These are phyloP conservation scores for Axilococcus clingmanii DNA, from an alignment of 139 green algal genomes.

Conservation along the genomic window DNA sequence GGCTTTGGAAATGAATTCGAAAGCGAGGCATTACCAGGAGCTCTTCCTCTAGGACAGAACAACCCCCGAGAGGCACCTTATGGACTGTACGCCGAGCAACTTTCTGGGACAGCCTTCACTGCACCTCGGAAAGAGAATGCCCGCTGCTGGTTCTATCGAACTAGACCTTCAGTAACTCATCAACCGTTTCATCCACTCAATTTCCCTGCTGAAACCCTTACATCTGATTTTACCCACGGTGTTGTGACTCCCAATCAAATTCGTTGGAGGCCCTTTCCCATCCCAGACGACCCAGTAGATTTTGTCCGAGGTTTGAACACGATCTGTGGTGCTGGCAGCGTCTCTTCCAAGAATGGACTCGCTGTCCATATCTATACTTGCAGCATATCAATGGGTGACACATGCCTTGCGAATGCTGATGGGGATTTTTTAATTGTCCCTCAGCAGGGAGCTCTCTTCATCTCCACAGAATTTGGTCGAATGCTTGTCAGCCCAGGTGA, in stretches of 20 bases:
- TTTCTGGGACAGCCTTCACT: conserved; percentile 88
- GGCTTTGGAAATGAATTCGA: conserved; percentile 68
- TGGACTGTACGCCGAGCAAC: conserved; percentile 87
- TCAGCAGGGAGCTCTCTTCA: conserved; percentile 60
- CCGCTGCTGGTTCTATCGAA: conserved; percentile 88
- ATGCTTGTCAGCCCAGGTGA: conserved; percentile 66
- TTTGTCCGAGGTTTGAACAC: conserved; percentile 80
- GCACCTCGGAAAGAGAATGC: conserved; percentile 60
- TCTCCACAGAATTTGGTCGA: conserved; percentile 82
- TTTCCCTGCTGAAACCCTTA: conserved; percentile 49
- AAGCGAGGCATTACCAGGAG: conserved; percentile 70
- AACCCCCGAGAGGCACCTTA: conserved; percentile 78
- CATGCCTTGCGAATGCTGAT: conserved; percentile 82
- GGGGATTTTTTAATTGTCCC: conserved; percentile 93
- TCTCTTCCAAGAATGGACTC: conserved; percentile 65
- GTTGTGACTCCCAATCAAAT: conserved; percentile 87
- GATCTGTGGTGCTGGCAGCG: conserved; percentile 75
- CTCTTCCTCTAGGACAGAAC: conserved; percentile 78
- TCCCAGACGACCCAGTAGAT: conserved; percentile 53
- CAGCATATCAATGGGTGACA: conserved; percentile 60
- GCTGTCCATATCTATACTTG: conserved; percentile 83
- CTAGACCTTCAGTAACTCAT: conserved; percentile 80
- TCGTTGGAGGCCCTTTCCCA: conserved; percentile 66
- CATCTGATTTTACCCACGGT: conserved; percentile 43
- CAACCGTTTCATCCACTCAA: conserved; percentile 59